Evolutionary conservation across 1,139 yeast species (phyloP).

Genomic region (Arxiozyma heterogenica): DNA sequence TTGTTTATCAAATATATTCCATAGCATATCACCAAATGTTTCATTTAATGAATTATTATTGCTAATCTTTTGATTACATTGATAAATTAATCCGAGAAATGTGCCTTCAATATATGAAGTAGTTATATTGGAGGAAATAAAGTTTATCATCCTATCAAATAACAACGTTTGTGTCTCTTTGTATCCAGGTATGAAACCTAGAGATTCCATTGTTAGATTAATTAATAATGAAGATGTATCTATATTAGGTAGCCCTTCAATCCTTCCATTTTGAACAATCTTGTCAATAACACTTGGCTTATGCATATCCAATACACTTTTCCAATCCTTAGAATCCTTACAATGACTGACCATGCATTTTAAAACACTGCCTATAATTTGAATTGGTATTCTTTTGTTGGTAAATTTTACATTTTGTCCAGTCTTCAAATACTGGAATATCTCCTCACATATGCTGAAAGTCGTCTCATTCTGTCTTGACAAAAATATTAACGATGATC

Average conservation of each 20-base stretch:
- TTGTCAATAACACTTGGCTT: slow-evolving; percentile 15
- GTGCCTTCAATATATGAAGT: slow-evolving; percentile 46
- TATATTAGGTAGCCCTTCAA: background rate
- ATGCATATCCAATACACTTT: slow-evolving; percentile 11
- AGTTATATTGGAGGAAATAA: slow-evolving; percentile 47
- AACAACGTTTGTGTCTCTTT: slow-evolving; percentile 34
- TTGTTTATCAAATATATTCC: slow-evolving; percentile 48
- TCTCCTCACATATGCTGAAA: slow-evolving; percentile 32
- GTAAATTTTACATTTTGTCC: background rate
- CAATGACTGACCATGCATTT: slow-evolving; percentile 19
- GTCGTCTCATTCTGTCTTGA: slow-evolving; percentile 27
- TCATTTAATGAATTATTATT: background rate
- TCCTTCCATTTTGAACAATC: background rate
- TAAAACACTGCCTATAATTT: slow-evolving; percentile 35
- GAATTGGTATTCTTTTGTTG: slow-evolving; percentile 40
- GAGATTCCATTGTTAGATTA: slow-evolving; percentile 39
- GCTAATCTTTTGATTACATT: slow-evolving; percentile 11
- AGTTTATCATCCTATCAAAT: slow-evolving; percentile 45
- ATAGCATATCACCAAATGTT: slow-evolving; percentile 29
- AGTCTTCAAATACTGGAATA: slow-evolving; percentile 36
- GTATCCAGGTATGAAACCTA: slow-evolving; percentile 37
- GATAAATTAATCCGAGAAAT: slow-evolving; percentile 41
- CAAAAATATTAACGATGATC: slow-evolving; percentile 20
- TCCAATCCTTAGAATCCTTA: slow-evolving; percentile 4
- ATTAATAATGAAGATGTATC: slow-evolving; percentile 12